Percentiles rank a stretch among this genome's conserved stretches.
Conservation (phyloP, 1,284 basidiomycete genomes). For the Microbotryum lychnidis-dioicae region DNA sequence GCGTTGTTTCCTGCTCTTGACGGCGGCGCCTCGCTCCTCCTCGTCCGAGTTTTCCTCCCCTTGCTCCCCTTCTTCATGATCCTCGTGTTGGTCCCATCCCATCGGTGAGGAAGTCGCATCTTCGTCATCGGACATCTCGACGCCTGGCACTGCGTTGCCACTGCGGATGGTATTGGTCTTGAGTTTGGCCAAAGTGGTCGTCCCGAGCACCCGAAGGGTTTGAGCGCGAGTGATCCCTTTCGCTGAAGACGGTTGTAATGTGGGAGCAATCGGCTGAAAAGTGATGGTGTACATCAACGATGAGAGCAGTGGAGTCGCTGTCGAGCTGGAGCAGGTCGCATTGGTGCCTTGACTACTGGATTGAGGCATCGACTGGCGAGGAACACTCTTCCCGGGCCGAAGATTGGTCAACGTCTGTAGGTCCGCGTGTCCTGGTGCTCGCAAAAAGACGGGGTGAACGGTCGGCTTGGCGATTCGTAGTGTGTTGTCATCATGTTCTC, state of each 20-base stretch:
- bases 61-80: neutral
- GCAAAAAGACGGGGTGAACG: too few species aligned
- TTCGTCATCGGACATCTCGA: neutral
- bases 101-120: neutral
- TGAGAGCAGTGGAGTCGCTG: neutral
- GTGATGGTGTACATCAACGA: slow-evolving; percentile 6
- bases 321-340: too few species aligned
- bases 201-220: slow-evolving; percentile 1
- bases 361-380: too few species aligned
- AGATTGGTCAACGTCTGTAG: too few species aligned
- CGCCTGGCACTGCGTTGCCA: slow-evolving; percentile 12
- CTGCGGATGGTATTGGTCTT: slow-evolving; percentile 3
- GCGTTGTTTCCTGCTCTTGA: too few species aligned
- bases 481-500: too few species aligned
- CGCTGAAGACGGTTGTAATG: neutral
- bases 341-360: too few species aligned
- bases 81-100: neutral
- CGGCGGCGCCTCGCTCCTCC: neutral
- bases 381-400: too few species aligned
- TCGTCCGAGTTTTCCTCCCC: neutral
- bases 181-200: slow-evolving; percentile 17
- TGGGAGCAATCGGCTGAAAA: slow-evolving; percentile 6
- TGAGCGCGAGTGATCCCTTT: neutral
- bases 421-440: too few species aligned
- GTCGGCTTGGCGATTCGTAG: too few species aligned